Percentiles rank a stretch among this genome's conserved stretches.
Evolutionary conservation across 352 stramenopile genomes (phyloP).

Genomic region (Globisporangium yorkense): DNA sequence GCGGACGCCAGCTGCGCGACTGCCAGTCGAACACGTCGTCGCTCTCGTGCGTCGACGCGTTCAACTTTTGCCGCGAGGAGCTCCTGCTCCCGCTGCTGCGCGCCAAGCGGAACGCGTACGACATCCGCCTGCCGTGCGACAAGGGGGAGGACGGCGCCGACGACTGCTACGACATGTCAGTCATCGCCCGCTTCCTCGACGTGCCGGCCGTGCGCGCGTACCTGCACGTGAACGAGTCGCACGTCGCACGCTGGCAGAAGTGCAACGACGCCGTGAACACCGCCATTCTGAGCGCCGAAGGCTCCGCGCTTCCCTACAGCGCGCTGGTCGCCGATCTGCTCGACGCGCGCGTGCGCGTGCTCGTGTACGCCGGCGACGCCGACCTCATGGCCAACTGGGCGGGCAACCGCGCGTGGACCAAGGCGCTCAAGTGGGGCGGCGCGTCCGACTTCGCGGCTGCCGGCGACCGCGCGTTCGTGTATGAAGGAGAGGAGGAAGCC

Average conservation of each 20-base stretch:
- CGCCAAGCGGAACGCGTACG: slow-evolving; percentile 53
- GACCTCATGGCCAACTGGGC: slow-evolving; percentile 95
- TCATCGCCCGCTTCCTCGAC: slow-evolving; percentile 39
- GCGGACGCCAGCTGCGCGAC: slow-evolving; percentile 4
- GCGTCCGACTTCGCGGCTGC: slow-evolving; percentile 7
- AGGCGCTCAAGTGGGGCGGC: slow-evolving; percentile 12
- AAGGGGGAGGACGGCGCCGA: slow-evolving; percentile 3
- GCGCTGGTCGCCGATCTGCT: slow-evolving; percentile 71
- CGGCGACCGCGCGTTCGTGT: slow-evolving; percentile 6
- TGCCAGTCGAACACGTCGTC: slow-evolving; percentile 1
- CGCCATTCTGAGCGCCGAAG: background rate
- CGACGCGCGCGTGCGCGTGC: slow-evolving; percentile 33
- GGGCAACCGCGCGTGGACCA: slow-evolving; percentile 89
- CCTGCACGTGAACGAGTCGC: slow-evolving; percentile 10
- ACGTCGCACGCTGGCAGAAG: slow-evolving; percentile 49
- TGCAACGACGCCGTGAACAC: slow-evolving; percentile 79
- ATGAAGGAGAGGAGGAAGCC: background rate
- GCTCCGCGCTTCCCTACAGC: slow-evolving; percentile 65
- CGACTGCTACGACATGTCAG: slow-evolving; percentile 25
- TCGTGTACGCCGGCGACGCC: slow-evolving; percentile 92
- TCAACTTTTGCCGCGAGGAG: slow-evolving; percentile 29
- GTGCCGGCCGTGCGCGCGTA: slow-evolving; percentile 10
- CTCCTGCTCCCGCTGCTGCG: slow-evolving; percentile 32
- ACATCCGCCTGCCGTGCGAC: slow-evolving; percentile 42
- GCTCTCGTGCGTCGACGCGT: slow-evolving; percentile 24